Evolutionary conservation across 129 eudicot species (phyloP).

Genomic region (Glebionis coronaria): DNA sequence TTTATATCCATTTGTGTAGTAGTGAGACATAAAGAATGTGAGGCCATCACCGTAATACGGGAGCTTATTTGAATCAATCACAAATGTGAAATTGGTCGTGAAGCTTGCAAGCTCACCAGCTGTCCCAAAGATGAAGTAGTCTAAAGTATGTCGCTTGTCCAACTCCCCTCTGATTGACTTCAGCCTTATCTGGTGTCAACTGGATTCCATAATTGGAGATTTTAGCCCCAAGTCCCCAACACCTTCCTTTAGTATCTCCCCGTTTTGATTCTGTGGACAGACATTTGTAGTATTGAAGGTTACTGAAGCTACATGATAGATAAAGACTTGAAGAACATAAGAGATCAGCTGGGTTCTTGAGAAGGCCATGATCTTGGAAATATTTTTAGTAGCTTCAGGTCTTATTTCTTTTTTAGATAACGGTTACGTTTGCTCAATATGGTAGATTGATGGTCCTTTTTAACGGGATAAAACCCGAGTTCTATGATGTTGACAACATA

Average conservation of each 20-base stretch:
- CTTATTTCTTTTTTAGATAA: neutral
- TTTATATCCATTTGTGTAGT: no score
- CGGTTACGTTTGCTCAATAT: neutral
- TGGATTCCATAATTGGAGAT: no score
- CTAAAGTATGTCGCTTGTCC: no score
- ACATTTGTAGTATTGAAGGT: conserved; percentile 7
- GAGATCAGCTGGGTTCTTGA: conserved; percentile 1
- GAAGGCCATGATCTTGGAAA: neutral
- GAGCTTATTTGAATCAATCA: conserved; percentile 14
- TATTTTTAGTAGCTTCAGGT: neutral
- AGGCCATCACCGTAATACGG: conserved; percentile 17
- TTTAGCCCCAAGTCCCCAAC: neutral
- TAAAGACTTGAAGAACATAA: neutral
- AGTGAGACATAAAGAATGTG: conserved; percentile 24
- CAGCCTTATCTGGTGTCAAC: no score
- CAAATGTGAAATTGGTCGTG: conserved; percentile 6
- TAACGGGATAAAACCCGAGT: neutral
- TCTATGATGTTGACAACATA: neutral
- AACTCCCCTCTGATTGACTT: no score
- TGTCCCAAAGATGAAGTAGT: no score
- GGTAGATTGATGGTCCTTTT: neutral
- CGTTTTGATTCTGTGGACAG: conserved; percentile 54
- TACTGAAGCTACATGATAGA: conserved; percentile 17
- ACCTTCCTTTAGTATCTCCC: no score
- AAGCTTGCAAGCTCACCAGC: no score